Evolutionary conservation across 805 yeast species (phyloP), one percentile per base, ranked within the genome.

Genomic region (Ogataea naganishii): DNA sequence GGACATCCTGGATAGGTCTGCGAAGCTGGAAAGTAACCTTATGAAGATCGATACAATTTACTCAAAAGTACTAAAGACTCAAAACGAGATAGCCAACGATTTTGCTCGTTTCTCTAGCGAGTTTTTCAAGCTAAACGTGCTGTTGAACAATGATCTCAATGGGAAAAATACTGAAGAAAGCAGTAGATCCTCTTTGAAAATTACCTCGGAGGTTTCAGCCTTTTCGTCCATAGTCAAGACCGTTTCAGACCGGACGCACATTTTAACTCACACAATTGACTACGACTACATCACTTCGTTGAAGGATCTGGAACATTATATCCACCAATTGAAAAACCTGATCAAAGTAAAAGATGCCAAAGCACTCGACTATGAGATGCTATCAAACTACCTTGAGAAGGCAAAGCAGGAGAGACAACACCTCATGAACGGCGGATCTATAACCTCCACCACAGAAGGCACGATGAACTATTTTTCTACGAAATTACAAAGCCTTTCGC

Each of bases 271-370:
- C 23, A 62, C 61, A 29, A 62, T 85, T 33, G 96, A 89, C 45
- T 80, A 77, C 41, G 78, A 85, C 23, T 92, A 84, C 46, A 65
- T 85, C 28, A 81, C 83, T 2, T 75, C 94, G 9, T 58, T 92
- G 40, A 80, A 82, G 41, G 97, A 92, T 53, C 66, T 92, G 56
- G 85, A 89, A 38, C 88, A 83, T 55, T 92, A 81, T 43, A 71
- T 80, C 26, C 62, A 60, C 29, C 72, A 80, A 14, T 58, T 81
- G 41, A 75, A 75, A 45, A 72, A 68, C 37, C 59, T 89, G 35
- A 70, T 92, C 31, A 86, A 80, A 47, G 66, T 82, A 33, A 85
- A 89, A 40, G 97, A 89, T 47, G 86, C 85, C 49, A 88, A 88
- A 52, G 88, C 83, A 44, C 71, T 89, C 17, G 98, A 89, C 51